Percentiles rank a stretch among this genome's conserved stretches.
Evolutionary conservation across 345 rosid genomes (phyloP).

Genomic region (Eucalyptus regnans): DNA sequence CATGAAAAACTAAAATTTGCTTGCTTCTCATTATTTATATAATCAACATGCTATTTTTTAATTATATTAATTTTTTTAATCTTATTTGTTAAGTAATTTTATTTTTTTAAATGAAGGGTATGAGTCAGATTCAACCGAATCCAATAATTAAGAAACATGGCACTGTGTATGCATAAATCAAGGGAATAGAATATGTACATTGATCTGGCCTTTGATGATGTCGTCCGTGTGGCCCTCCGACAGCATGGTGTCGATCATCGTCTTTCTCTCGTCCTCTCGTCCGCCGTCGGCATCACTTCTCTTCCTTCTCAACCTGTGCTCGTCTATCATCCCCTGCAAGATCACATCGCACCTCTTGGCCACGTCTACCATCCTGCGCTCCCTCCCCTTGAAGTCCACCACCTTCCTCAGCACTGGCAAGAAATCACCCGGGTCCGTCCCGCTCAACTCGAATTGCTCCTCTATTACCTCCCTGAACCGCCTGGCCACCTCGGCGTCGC

Average conservation of each 20-base stretch:
- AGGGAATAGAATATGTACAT: neutral
- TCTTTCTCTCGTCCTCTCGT: constrained; percentile 12
- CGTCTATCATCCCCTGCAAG: constrained; percentile 37
- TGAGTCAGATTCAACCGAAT: neutral
- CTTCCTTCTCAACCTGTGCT: constrained; percentile 10
- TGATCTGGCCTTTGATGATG: constrained; percentile 28
- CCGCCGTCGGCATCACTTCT: neutral
- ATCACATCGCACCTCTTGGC: constrained; percentile 18
- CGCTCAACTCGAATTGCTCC: constrained; percentile 18
- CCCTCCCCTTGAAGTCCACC: constrained; percentile 20
- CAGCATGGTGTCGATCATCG: constrained; percentile 39
- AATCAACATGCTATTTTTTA: neutral
- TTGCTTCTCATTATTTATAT: neutral
- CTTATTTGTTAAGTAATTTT: neutral
- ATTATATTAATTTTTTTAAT: neutral
- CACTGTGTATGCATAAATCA: neutral
- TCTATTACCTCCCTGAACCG: constrained; percentile 16
- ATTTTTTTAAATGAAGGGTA: neutral
- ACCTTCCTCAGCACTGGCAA: constrained; percentile 14
- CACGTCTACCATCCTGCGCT: constrained; percentile 6
- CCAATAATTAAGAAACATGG: neutral
- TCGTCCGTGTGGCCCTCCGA: constrained; percentile 27
- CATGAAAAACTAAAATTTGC: neutral
- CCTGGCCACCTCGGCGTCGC: constrained; percentile 12
- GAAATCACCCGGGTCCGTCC: constrained; percentile 26